Base-by-base conservation (phyloP, 2,329 filamentous ascomycete species). In the Drechslerella coelobrocha region DNA sequence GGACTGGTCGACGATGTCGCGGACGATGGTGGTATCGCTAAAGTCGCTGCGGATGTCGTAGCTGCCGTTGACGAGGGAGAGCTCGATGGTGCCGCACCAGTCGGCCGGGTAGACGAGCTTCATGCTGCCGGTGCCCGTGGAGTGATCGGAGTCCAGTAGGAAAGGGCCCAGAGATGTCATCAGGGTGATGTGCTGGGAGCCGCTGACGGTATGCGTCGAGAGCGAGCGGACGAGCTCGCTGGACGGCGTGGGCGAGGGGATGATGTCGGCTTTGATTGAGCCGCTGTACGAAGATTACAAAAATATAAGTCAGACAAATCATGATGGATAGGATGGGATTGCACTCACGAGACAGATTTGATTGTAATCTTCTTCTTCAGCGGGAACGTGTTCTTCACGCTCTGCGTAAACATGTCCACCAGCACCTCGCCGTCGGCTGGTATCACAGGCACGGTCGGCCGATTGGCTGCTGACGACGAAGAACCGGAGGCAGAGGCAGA, bases 11-110 rank as follows among this genome's bases (percentile, higher is more conserved):
- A 69, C 65, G 9, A 69, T 21, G 31, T 69, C 65, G 17, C 65
- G 51, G n/a, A 69, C 65, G 4, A 69, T 47, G 0, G 39, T 43
- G 2, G 45, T 45, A 17, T 69, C 65, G 1, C 47, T 52, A 1
- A 62, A 17, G 19, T 34, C 50, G 39, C 59, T 62, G 17, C 59
- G 59, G 24, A 62, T 37, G 29, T 62, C 55, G 29, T 69, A 69
- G 9, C 55, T 54, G 17, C 65, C 65, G 26, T 48, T 14, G 3
- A 57, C 57, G 2, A 61, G 12, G 1, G 47, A 56, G 10, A 69
- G 34, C 31, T 69, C 65, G 26, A 69, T 62, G 1, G 65, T 69
- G 2, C 65, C 65, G 29, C 65, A 69, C 65, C 65, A 69, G 17
- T 69, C 65, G 5, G 56, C 57, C 10, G 65, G 65, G 19, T 69